Evolutionary conservation across 225 moss, liverwort and hornwort genomes (phyloP), one percentile per base, ranked within the genome.

Genomic region (Pseudoscleropodium purum): DNA sequence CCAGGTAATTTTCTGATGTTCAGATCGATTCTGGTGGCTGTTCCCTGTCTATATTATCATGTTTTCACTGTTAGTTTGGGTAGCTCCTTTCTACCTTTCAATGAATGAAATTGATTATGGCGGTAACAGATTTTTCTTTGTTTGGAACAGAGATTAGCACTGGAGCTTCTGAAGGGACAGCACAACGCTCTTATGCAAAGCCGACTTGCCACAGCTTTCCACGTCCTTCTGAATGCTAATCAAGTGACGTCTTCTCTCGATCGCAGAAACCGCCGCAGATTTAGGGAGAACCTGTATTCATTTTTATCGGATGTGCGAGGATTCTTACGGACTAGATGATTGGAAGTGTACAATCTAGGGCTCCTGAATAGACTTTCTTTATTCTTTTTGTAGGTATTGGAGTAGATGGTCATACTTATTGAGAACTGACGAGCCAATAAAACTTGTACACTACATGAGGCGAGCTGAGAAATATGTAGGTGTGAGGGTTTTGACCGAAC

Each of bases 231-330:
- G 73, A 99, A 99, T 90, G 96, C 99, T n/a, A 96, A 99, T 87
- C 94, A 97, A 87, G 99, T 99, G 87, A 95, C 99, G n/a, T 97
- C 97, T 41, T 99, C 99, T 60, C 93, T 99, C 33, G 99, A 99
- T 94, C 97, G 99, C 68, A 92, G 93, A 84, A 99, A 99, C 49
- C 95, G 99, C 90, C 99, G 99, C 87, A 96, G 95, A 92, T 99
- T 99, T 92, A 94, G 99, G 91, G 99, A 99, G 91, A 99, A 99
- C 93, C 81, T 99, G 65, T 99, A 96, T 89, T 85, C 92, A 82
- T 99, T 99, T 91, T 94, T 99, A 85, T 96, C 99, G 51, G 99
- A 99, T 56, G 99, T 99, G 63, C 95, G 99, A 91, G 99, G 99
- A 85, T 99, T 99, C 90, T 93, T 99, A 90, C 94, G 99, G 91